Evolutionary conservation across 805 yeast species (phyloP), one percentile per base, ranked within the genome.

Genomic region (Starmera pachycereana): DNA sequence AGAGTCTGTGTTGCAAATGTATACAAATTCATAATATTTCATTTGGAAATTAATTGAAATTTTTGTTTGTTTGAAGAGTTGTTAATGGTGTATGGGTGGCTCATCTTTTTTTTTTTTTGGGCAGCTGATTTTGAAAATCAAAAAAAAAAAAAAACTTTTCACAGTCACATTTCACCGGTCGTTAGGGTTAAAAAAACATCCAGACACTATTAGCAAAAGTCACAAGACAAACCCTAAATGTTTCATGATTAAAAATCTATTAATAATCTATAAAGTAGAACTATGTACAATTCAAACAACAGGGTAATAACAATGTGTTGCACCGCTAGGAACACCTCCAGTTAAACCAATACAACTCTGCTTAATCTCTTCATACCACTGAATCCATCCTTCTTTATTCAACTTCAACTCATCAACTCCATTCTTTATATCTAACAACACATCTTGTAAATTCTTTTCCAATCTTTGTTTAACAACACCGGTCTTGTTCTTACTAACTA

Each of bases 291-390:
- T 8, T 22, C 27, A 22, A 8, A 22, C 27, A 22, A 22, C 48
- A 1, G 79, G 78, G 59, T 72, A 74, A 49, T 22, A 22, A 22
- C 27, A 22, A 8, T 22, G 27, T 22, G 27, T 22, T 8, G 3
- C 5, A 22, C 27, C 27, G 5, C 27, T 22, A 6, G 5, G 6
- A 22, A 22, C 27, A 22, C 27, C 27, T 22, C 27, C 27, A 22
- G 27, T 22, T 22, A 22, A 8, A 3, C 61, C 60, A 12, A 63
- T 45, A 33, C 53, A 50, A 25, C 65, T 56, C 45, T 57, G 57
- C 44, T 50, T 47, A 39, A 52, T 42, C 42, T 52, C 45, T 22
- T 53, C 48, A 38, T 50, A 62, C 58, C 62, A 63, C 6, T 45
- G 38, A 1, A 48, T 25, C 40, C 68, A 60, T 19, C 56, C 54